Evolutionary conservation across 441 rosid genomes (phyloP), one percentile per base, ranked within the genome.

Genomic region (Pelargonium myrrhifolium): DNA sequence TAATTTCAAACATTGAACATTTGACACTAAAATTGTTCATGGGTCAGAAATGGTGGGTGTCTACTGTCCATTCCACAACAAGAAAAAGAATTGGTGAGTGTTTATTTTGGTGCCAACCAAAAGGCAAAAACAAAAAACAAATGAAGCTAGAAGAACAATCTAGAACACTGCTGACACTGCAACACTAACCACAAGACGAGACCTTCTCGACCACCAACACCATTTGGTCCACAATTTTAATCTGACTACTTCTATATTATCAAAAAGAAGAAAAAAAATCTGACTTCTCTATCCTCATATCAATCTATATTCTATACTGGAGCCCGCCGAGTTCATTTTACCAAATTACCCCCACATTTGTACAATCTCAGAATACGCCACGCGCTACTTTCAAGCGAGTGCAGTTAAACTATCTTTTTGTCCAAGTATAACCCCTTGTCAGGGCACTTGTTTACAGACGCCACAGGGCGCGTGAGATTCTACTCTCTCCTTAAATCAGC

Each of bases 401-500:
- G 39, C 39, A 6, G 8, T 51, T 3, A 15, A n/a, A 1, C 7
- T 51, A 14, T 8, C 18, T 4, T 51, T 51, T 51, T 18, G 58
- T 51, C 58, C 18, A 15, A 15, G 9, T 17, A 51, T 6, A 5
- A 35, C 8, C 5, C 0, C 6, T 35, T 35, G 39, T 31, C 7
- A 31, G 37, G 37, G 37, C 6, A 43, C 14, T 53, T 8, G 3
- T 1, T 0, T 21, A 17, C 70, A 65, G 7, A 47, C 47, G 55
- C 67, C 66, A 0, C 12, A 4, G 0, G 5, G 65, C 62, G 39
- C 62, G 70, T 68, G 67, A 39, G 17, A 2, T 35, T 17, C 15
- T 5, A 3, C 8, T 35, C 1, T 5, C 14, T 1, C 0, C 60
- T 21, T 6, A 64, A 70, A 60, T 64, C 77, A 70, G 74, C 74